Evolutionary conservation across 2,329 filamentous ascomycete genomes (phyloP).

Genomic region (Neospermospora avenae): DNA sequence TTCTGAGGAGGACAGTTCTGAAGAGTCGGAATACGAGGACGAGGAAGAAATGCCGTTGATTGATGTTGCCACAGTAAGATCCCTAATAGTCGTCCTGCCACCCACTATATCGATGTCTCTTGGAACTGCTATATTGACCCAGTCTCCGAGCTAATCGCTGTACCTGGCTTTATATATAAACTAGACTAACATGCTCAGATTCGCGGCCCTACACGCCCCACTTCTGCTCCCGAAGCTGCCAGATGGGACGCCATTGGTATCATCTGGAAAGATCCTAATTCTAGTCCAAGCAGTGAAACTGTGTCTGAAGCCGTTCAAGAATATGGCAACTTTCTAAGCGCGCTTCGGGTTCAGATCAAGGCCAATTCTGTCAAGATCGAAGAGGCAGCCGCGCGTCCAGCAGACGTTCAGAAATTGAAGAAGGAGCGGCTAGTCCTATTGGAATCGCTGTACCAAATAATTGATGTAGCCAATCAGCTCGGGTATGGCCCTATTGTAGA

Average conservation of each 20-base stretch:
- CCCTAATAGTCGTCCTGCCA: background rate
- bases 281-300: constrained; percentile 28
- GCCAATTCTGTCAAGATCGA: constrained; percentile 29
- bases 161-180: background rate
- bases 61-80: constrained; percentile 33
- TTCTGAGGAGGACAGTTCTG: constrained; percentile 33
- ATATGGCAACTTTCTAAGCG: constrained; percentile 32
- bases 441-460: constrained; percentile 47
- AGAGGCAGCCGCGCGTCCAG: constrained; percentile 24
- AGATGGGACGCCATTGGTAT: constrained; percentile 53
- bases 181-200: constrained; percentile 23
- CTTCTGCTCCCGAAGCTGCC: constrained; percentile 45
- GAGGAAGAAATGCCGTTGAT: constrained; percentile 29
- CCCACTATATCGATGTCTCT: background rate
- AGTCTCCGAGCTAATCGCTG: background rate
- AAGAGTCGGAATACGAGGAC: constrained; percentile 36
- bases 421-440: constrained; percentile 44
- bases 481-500: constrained; percentile 55
- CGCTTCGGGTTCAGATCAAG: constrained; percentile 33
- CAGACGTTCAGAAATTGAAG: constrained; percentile 39
- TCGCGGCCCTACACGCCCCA: constrained; percentile 36
- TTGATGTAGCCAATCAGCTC: constrained; percentile 52
- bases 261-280: constrained; percentile 43
- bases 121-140: background rate
- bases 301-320: constrained; percentile 33